Base-by-base conservation (phyloP, 176 grass and related monocot species). In the Poa pratensis region DNA sequence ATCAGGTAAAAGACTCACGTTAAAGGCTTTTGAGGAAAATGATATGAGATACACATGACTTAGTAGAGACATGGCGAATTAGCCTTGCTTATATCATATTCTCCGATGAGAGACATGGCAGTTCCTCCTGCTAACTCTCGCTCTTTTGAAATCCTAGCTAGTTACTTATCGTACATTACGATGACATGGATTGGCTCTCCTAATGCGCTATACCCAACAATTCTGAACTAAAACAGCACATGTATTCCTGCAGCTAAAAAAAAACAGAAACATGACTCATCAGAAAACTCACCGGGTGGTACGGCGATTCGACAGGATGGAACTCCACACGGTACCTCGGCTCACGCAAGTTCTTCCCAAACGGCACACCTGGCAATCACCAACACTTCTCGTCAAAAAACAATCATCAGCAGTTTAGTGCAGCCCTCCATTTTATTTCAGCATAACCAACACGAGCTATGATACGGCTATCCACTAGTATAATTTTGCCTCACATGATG, bases 291-390 rank as follows among this genome's bases (percentile, higher is more conserved):
- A 90, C 85, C 0, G 69, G 89, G 40, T 83, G 68, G 53, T 75
- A 90, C 0, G 84, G 89, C 11, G 49, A 79, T 15, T 90, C 84
- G 14, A 24, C 18, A 3, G 80, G 20, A 15, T 90, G 89, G 49
- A 84, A 87, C n/a, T 87, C 84, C 7, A 84, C 89, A 8, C 18
- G 80, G 80, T 90, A 87, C 74, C 80, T 72, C 7, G 53, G 78
- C 73, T 91, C 82, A 0, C 80, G 86, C 7, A 54, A 67, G 71
- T 60, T 91, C 72, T 73, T 86, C 17, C 78, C 82, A 61, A 88
- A 88, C 4, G 80, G 75, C 39, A 87, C 80, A 69, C 89, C 80
- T 90, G 89, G 9, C 0, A 51, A 61, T 60, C 39, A 9, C 1
- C n/a, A 53, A 49, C 45, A 67, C 4, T 19, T 35, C 34, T 35